Conservation (phyloP, 73 alveolate genomes). For the Tetrahymena borealis region DNA sequence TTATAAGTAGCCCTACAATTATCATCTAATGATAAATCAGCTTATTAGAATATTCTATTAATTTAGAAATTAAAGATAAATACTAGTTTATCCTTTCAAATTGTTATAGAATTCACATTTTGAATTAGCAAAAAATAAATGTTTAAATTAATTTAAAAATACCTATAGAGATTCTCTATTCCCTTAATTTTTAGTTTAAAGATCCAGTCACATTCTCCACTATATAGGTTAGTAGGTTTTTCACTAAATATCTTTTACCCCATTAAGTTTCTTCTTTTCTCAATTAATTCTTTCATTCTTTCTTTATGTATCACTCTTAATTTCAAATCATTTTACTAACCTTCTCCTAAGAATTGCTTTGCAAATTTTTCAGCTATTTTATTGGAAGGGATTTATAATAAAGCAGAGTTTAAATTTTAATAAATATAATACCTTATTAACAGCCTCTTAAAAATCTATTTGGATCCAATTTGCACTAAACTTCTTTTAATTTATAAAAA, state of each 20-base stretch:
- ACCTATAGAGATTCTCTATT: conserved; percentile 6
- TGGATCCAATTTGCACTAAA: not conserved
- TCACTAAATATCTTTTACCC: not conserved
- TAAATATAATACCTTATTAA: not conserved
- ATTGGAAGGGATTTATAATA: too few relatives aligned
- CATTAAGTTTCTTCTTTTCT: not conserved
- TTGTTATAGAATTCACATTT: too few relatives aligned
- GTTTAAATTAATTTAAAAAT: not conserved
- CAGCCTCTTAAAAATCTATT: not conserved
- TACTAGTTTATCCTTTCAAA: too few relatives aligned
- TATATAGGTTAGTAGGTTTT: not conserved
- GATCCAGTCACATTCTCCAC: conserved; percentile 41
- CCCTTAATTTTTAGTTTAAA: conserved; percentile 8
- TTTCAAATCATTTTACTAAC: not conserved
- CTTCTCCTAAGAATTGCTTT: not conserved
- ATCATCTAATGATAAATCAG: not conserved
- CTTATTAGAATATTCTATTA: not conserved
- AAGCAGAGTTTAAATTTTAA: too few relatives aligned
- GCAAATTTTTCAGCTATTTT: not conserved
- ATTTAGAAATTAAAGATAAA: too few relatives aligned
- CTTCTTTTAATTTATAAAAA: not conserved
- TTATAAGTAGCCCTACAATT: conserved; percentile 29
- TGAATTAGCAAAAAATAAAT: too few relatives aligned
- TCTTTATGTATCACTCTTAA: not conserved
- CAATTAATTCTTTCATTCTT: not conserved